Percentiles rank a stretch among this genome's conserved stretches.
phyloP scores from a whole-genome alignment of 192 early-diverging fungal species.

The Paraglomus occultum region DNA sequence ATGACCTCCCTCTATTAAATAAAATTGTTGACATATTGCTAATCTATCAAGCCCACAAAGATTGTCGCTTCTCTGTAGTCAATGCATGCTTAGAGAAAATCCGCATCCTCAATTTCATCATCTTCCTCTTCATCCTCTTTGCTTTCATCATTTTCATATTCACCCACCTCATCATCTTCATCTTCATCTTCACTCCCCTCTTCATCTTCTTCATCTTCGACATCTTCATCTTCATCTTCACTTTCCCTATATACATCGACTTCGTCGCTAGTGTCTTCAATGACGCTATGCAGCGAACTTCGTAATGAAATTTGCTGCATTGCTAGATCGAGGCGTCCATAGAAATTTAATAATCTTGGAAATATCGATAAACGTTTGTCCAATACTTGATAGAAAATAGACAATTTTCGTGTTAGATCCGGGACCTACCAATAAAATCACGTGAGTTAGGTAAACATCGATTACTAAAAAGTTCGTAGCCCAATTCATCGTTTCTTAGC shows the following conservation, averaged over 20 bases:
- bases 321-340: slow-evolving; percentile 53
- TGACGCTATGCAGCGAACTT: slow-evolving; percentile 26
- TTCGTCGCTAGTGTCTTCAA: slow-evolving; percentile 39
- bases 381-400: slow-evolving; percentile 50
- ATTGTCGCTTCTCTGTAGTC: too few species aligned
- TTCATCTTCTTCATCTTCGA: slow-evolving; percentile 22
- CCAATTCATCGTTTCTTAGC: not conserved
- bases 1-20: too few species aligned
- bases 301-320: slow-evolving; percentile 49
- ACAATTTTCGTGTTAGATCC: slow-evolving; percentile 47
- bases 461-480: too few species aligned
- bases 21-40: too few species aligned
- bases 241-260: slow-evolving; percentile 48
- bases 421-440: slow-evolving; percentile 33
- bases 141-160: not conserved
- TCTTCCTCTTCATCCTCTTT: not conserved
- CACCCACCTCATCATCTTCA: slow-evolving; percentile 17
- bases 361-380: slow-evolving; percentile 45
- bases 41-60: too few species aligned
- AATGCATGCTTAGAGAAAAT: too few species aligned
- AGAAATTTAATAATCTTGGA: slow-evolving; percentile 46
- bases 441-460: not conserved
- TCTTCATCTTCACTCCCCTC: slow-evolving; percentile 34
- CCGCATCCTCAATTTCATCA: too few species aligned
- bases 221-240: slow-evolving; percentile 12